Evolutionary conservation across 1,284 basidiomycete species (phyloP).

Genomic region (Polyporus tsugae): DNA sequence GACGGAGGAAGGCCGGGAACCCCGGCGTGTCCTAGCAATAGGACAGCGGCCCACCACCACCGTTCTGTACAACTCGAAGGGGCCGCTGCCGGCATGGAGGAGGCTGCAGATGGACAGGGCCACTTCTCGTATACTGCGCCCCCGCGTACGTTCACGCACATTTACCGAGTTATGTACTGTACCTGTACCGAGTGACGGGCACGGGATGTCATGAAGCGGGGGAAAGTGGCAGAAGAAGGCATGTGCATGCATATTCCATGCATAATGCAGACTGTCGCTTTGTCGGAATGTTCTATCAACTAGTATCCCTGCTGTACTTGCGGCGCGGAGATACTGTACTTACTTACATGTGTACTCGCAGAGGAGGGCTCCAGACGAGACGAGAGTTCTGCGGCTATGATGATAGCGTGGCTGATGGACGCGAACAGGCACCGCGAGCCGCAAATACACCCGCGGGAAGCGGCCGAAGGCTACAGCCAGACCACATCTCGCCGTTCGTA

Average conservation of each 20-base stretch:
- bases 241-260: background rate
- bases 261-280: background rate
- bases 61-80: background rate
- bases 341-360: no score
- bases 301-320: background rate
- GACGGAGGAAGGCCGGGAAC: background rate
- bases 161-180: background rate
- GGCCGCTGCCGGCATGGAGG: conserved; percentile 2
- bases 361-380: background rate
- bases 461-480: conserved; percentile 11
- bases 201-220: background rate
- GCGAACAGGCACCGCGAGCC: background rate
- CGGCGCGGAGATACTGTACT: background rate
- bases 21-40: background rate
- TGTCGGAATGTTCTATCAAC: background rate
- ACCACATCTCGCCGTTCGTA: conserved; percentile 18
- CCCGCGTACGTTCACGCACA: conserved; percentile 4
- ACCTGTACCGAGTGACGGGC: background rate
- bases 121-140: background rate
- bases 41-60: background rate
- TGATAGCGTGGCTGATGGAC: conserved; percentile 3
- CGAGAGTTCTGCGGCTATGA: background rate
- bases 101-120: background rate
- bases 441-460: conserved; percentile 16
- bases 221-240: background rate